Evolutionary conservation across 78 protist genomes (phyloP).

Genomic region (Chrysochromulina parva): DNA sequence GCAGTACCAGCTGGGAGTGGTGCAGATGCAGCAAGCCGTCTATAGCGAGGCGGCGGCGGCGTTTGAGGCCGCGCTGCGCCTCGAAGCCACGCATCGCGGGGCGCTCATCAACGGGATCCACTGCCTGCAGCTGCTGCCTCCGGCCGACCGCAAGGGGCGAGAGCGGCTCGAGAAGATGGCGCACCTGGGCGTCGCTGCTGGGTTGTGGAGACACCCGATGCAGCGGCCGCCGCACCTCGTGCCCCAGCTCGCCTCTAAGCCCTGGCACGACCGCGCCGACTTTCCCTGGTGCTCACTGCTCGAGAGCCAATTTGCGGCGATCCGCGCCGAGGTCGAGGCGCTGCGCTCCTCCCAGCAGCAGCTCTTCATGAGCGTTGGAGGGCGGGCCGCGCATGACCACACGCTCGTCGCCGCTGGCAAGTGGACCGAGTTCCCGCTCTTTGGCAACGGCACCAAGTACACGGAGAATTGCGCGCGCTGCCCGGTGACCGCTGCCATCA

Average conservation of each 20-base stretch:
- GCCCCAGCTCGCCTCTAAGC: neutral
- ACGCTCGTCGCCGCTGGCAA: neutral
- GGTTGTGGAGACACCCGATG: neutral
- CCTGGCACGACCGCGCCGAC: neutral
- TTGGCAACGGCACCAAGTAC: neutral
- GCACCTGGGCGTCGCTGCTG: neutral
- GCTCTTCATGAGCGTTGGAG: neutral
- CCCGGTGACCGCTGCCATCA: neutral
- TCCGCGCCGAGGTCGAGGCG: neutral
- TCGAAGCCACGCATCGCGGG: neutral
- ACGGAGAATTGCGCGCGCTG: neutral
- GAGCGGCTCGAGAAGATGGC: neutral
- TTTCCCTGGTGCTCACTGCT: neutral
- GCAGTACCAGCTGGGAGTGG: neutral
- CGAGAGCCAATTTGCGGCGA: neutral
- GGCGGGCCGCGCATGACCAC: slow-evolving; percentile 16
- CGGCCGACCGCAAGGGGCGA: neutral
- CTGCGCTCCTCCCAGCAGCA: neutral
- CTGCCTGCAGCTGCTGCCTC: neutral
- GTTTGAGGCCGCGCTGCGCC: neutral
- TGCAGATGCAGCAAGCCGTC: neutral
- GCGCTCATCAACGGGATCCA: neutral
- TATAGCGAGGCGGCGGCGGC: neutral
- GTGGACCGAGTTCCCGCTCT: neutral
- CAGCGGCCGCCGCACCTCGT: neutral